These are phyloP conservation scores for Candida quercuum DNA, from an alignment of 805 yeast genomes.

Conservation along the genomic window DNA sequence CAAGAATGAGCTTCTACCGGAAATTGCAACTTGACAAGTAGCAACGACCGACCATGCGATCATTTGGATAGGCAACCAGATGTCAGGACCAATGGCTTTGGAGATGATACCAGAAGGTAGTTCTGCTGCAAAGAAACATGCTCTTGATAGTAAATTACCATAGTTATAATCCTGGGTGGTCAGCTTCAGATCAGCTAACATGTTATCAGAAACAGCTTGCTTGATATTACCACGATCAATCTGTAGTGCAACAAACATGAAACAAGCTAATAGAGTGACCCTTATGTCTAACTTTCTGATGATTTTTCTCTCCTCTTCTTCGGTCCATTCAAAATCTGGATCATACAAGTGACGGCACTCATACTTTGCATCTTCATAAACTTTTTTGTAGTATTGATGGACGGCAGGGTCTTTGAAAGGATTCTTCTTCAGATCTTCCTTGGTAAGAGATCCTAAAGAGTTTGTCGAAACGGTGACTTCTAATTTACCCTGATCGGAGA, in stretches of 20 bases:
- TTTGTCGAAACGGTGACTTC: background rate
- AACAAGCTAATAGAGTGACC: constrained; percentile 49
- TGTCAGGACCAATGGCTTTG: constrained; percentile 55
- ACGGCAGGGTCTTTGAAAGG: constrained; percentile 35
- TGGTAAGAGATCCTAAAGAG: background rate
- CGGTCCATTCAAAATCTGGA: constrained; percentile 49
- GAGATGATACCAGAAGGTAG: constrained; percentile 60
- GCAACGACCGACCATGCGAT: constrained; percentile 51
- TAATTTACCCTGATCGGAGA: no score
- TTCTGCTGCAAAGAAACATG: constrained; percentile 50
- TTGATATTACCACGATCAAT: constrained; percentile 51
- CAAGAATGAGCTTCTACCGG: constrained; percentile 35
- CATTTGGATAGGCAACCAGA: constrained; percentile 56
- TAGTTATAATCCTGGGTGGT: constrained; percentile 53
- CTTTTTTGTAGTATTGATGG: constrained; percentile 36
- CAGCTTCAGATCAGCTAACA: constrained; percentile 45
- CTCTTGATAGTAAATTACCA: constrained; percentile 45
- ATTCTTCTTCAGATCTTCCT: background rate
- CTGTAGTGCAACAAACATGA: constrained; percentile 53
- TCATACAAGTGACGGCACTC: constrained; percentile 54
- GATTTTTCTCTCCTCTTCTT: constrained; percentile 42
- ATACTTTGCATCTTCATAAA: constrained; percentile 44
- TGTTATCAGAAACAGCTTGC: constrained; percentile 53
- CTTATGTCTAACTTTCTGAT: constrained; percentile 46
- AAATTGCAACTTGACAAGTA: constrained; percentile 42